phyloP scores from a whole-genome alignment of 129 eudicot genomes.

The Artemisia tridentata region DNA sequence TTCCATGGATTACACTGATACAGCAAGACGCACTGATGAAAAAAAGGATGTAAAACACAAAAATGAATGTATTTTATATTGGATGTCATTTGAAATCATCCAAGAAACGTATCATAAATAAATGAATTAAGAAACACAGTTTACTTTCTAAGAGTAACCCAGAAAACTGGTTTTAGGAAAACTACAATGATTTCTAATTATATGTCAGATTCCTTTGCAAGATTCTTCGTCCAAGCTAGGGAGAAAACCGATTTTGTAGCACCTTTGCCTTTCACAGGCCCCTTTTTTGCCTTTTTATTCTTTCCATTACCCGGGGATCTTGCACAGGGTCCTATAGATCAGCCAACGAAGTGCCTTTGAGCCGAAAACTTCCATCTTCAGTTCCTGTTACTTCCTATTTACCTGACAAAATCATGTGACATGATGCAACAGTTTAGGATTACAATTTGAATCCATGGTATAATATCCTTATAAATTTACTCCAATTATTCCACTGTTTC shows the following conservation, averaged over 20 bases:
- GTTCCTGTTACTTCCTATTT: conserved; percentile 11
- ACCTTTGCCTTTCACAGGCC: conserved; percentile 28
- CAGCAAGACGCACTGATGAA: too few species aligned
- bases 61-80: too few species aligned
- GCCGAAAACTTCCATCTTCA: conserved; percentile 44
- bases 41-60: too few species aligned
- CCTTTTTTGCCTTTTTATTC: conserved; percentile 22
- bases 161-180: too few species aligned
- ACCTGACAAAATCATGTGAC: conserved; percentile 16
- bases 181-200: conserved; percentile 16
- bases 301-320: conserved; percentile 32
- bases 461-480: conserved; percentile 7
- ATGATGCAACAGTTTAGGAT: conserved; percentile 19
- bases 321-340: conserved; percentile 66
- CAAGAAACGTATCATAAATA: neutral
- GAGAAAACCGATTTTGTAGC: conserved; percentile 32
- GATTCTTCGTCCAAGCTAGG: conserved; percentile 42
- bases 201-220: conserved; percentile 43
- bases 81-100: neutral
- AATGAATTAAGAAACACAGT: conserved; percentile 9
- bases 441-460: conserved; percentile 19
- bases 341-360: conserved; percentile 58
- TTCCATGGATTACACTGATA: too few species aligned
- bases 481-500: conserved; percentile 18
- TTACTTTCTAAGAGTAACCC: neutral